phyloP scores from a whole-genome alignment of 441 rosid species.

The Euphorbia celastroides region DNA sequence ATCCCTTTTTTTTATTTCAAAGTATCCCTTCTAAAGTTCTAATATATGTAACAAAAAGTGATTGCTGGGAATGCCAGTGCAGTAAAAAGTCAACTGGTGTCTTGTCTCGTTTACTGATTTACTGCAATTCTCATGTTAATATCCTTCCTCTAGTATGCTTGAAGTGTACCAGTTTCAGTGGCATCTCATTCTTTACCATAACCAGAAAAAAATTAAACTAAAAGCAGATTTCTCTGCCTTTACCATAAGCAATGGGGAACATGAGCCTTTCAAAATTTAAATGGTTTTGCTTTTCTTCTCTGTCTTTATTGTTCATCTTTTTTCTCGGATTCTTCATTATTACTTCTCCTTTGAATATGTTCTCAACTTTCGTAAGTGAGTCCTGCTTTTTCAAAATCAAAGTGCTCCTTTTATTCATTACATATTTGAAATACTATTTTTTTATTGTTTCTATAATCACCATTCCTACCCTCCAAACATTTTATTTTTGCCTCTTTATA shows the following conservation, averaged over 20 bases:
- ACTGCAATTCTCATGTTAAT: too few relatives aligned
- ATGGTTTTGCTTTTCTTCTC: neutral
- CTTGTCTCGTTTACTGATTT: too few relatives aligned
- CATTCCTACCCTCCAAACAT: too few relatives aligned
- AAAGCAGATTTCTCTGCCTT: neutral
- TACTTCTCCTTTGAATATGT: conserved; percentile 7
- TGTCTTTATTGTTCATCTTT: conserved; percentile 11
- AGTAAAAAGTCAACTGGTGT: too few relatives aligned
- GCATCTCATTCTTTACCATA: conserved; percentile 11
- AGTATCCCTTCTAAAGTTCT: too few relatives aligned
- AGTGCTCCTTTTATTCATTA: neutral
- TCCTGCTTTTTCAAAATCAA: conserved; percentile 3
- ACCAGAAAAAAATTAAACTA: neutral
- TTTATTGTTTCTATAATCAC: too few relatives aligned
- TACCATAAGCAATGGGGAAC: conserved; percentile 8
- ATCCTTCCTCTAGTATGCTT: too few relatives aligned
- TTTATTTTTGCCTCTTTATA: too few relatives aligned
- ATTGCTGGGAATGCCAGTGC: too few relatives aligned
- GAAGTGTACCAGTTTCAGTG: neutral
- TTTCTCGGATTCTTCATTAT: conserved; percentile 19
- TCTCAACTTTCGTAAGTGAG: neutral
- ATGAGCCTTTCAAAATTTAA: neutral
- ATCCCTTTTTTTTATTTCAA: too few relatives aligned
- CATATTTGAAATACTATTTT: too few relatives aligned
- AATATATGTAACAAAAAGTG: too few relatives aligned